A percentile compares a stretch with the other conserved stretches of the same genome.
Evolutionary conservation across 805 yeast species (phyloP).

Genomic region (Candida insectorum): DNA sequence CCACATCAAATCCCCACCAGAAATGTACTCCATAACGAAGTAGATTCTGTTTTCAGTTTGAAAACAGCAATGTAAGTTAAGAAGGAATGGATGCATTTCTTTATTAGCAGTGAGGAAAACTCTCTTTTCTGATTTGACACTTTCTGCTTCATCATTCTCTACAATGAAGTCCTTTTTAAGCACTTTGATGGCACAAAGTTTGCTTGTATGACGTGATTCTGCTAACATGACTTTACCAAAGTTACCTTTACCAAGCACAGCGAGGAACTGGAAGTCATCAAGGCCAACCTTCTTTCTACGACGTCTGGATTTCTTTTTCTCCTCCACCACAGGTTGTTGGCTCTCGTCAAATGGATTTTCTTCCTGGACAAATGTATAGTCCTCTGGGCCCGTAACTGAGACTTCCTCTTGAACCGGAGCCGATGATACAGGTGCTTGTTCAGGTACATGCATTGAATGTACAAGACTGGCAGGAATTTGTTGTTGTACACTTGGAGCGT

Average conservation of each 20-base stretch:
- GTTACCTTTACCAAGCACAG: conserved; percentile 97
- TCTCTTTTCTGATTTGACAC: conserved; percentile 90
- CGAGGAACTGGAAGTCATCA: conserved; percentile 90
- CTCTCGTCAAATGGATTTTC: conserved; percentile 11
- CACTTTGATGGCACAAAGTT: conserved; percentile 92
- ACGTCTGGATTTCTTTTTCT: conserved; percentile 24
- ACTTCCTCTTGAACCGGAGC: no score
- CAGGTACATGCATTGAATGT: background rate
- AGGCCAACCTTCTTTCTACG: conserved; percentile 77
- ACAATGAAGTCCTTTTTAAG: conserved; percentile 93
- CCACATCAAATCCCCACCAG: conserved; percentile 99
- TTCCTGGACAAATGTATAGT: conserved; percentile 20
- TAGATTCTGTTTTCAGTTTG: conserved; percentile 97
- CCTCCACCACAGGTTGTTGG: background rate
- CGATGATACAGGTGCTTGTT: background rate
- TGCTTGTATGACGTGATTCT: conserved; percentile 78
- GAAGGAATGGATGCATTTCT: conserved; percentile 88
- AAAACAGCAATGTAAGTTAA: conserved; percentile 90
- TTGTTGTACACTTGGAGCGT: background rate
- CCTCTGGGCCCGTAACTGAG: conserved; percentile 8
- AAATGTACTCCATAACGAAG: conserved; percentile 96
- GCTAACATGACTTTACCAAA: conserved; percentile 98
- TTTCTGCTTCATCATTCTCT: conserved; percentile 93
- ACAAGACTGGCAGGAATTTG: background rate
- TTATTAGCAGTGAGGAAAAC: conserved; percentile 83